Conservation (phyloP, 2,329 filamentous ascomycete genomes). For the Neospermospora avenae region DNA sequence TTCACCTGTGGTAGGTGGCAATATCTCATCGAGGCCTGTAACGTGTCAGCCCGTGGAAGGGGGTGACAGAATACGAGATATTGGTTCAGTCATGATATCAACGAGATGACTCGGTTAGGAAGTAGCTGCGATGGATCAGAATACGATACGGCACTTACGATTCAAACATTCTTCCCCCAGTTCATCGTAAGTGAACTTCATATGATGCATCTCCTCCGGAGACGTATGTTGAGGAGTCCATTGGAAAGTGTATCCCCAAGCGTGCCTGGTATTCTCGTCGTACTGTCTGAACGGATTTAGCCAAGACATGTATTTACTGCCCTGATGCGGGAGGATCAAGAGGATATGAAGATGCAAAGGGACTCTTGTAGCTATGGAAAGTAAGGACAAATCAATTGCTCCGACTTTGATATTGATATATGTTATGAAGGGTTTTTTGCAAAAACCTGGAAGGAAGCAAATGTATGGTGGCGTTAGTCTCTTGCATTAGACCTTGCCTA, state of each 20-base stretch:
- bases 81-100: neutral
- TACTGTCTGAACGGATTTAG: constrained; percentile 22
- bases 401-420: no score
- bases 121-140: no score
- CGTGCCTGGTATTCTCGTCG: constrained; percentile 26
- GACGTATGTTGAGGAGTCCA: constrained; percentile 64
- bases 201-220: constrained; percentile 53
- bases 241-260: constrained; percentile 66
- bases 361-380: no score
- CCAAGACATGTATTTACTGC: constrained; percentile 14
- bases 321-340: no score
- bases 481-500: no score
- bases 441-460: neutral
- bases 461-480: neutral
- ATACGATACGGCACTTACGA: constrained; percentile 1
- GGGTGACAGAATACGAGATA: neutral
- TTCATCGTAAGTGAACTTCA: constrained; percentile 66
- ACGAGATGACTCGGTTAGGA: no score
- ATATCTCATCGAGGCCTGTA: constrained; percentile 57
- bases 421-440: no score
- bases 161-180: constrained; percentile 65
- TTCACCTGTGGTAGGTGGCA: constrained; percentile 39
- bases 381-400: no score
- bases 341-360: no score
- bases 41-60: neutral